A percentile compares a stretch with the other conserved stretches of the same genome.
These are phyloP conservation scores for Phytophthora hybrid DNA, from an alignment of 352 stramenopile genomes.

Conservation along the genomic window DNA sequence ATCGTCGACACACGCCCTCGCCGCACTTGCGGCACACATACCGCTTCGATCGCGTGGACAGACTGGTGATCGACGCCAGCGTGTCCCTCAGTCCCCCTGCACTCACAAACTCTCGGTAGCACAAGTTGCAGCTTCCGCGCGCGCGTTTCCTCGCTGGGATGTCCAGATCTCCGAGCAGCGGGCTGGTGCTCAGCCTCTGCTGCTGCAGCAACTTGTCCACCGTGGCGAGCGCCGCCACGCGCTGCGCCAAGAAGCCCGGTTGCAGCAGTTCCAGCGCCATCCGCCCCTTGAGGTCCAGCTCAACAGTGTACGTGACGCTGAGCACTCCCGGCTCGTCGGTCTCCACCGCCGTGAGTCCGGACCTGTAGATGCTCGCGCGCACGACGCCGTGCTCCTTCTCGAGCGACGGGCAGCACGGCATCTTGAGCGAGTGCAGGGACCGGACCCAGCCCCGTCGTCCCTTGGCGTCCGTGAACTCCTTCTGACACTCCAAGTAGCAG, in stretches of 20 bases:
- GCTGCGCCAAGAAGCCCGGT: constrained; percentile 69
- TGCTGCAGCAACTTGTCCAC: constrained; percentile 86
- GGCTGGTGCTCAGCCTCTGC: constrained; percentile 80
- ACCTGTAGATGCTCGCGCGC: constrained; percentile 83
- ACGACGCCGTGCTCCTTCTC: constrained; percentile 69
- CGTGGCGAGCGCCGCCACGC: constrained; percentile 68
- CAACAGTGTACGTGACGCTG: constrained; percentile 83
- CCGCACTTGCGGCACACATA: constrained; percentile 84
- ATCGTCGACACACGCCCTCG: constrained; percentile 78
- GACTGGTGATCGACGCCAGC: constrained; percentile 37
- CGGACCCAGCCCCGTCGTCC: constrained; percentile 68
- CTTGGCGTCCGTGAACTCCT: constrained; percentile 76
- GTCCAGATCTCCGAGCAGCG: constrained; percentile 82
- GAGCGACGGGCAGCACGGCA: constrained; percentile 63
- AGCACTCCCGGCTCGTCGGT: constrained; percentile 77
- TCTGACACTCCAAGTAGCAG: constrained; percentile 88
- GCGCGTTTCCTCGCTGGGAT: constrained; percentile 47
- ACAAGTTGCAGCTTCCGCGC: constrained; percentile 71
- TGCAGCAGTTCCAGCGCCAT: constrained; percentile 76
- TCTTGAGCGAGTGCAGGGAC: constrained; percentile 65
- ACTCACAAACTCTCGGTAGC: constrained; percentile 71
- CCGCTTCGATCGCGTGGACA: constrained; percentile 53
- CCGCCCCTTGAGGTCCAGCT: constrained; percentile 87
- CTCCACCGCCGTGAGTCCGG: constrained; percentile 81
- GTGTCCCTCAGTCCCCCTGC: constrained; percentile 38